Base-by-base conservation (phyloP, 1,284 basidiomycete genomes). In the Takashimella tepidaria region DNA sequence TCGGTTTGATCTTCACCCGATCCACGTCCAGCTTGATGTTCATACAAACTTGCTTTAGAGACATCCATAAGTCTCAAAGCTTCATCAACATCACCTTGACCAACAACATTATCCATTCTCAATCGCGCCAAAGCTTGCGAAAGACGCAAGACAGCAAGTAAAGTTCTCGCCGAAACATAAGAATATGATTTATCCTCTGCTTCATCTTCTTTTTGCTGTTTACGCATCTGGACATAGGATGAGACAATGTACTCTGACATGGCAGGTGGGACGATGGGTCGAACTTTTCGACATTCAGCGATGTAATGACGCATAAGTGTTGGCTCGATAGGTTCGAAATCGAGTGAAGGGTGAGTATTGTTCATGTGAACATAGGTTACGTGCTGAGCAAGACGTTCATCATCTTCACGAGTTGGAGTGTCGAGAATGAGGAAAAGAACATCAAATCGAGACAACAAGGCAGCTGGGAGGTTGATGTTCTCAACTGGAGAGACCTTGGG, bases 341-440 rank as follows among this genome's bases (percentile, higher is more conserved):
- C 80, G 23, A 96, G 81, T 54, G 84, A 82, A 0, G 96, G 96
- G 67, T 96, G 93, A 12, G 79, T 80, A 57, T 87, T 92, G 78
- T 91, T 82, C 96, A 98, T 98, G 75, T 99, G 96, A 16, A 99
- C 96, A 68, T 92, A 87, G 0, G 96, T 96, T 57, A 98, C 92
- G 77, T 98, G 96, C 73, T 96, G 87, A 4, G 96, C 96, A 12
- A 98, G 82, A 47, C 92, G 81, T 74, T 98, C 93, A 68, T 99
- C 96, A 65, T 92, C 91, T 63, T 98, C 95, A 57, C 92, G 80
- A 3, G 83, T 84, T 1, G 96, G 95, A 61, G 93, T 96, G 78
- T 98, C 96, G 46, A 98, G 83, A 60, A 99, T 96, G 67, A 98
- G 81, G 81, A 98, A 99, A 58, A 98, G 79, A 50, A 99, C 80